Conservation (phyloP, 1,284 basidiomycete genomes). For the Pseudozyma pruni region DNA sequence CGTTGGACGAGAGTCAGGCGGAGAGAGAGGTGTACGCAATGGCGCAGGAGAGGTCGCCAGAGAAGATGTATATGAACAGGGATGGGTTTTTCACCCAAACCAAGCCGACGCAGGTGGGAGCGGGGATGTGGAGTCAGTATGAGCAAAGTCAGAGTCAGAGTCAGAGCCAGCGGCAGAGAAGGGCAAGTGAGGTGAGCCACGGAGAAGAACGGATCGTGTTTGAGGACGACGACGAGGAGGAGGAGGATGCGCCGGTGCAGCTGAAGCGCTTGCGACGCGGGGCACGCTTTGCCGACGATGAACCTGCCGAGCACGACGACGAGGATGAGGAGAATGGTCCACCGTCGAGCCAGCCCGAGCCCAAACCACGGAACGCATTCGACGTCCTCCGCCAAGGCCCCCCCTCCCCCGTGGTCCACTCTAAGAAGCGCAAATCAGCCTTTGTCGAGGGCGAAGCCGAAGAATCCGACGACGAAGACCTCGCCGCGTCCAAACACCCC, state of each 20-base stretch:
- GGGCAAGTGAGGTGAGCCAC: conserved; percentile 8
- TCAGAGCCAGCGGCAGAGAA: conserved; percentile 32
- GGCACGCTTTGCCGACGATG: neutral
- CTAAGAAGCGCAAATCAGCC: conserved; percentile 47
- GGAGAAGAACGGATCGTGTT: neutral
- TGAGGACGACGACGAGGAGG: conserved; percentile 16
- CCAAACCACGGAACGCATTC: conserved; percentile 29
- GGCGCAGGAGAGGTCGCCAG: conserved; percentile 29
- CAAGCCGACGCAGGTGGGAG: conserved; percentile 50
- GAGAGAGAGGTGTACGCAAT: conserved; percentile 38
- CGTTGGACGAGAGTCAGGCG: conserved; percentile 53
- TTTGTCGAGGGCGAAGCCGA: conserved; percentile 66
- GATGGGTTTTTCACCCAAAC: conserved; percentile 66
- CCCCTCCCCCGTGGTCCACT: neutral
- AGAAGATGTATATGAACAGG: conserved; percentile 60
- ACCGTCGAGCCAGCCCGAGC: conserved; percentile 34
- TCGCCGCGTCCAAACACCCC: conserved; percentile 14
- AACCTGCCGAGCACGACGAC: conserved; percentile 1
- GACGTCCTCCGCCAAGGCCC: conserved; percentile 22
- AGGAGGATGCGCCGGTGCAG: conserved; percentile 23
- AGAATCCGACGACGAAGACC: conserved; percentile 64
- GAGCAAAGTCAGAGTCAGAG: conserved; percentile 15
- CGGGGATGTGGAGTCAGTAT: conserved; percentile 29
- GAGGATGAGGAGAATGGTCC: conserved; percentile 30
- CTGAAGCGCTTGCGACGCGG: conserved; percentile 39